Base-by-base conservation (phyloP, 1,284 basidiomycete species). In the Apiotrichum siamense region DNA sequence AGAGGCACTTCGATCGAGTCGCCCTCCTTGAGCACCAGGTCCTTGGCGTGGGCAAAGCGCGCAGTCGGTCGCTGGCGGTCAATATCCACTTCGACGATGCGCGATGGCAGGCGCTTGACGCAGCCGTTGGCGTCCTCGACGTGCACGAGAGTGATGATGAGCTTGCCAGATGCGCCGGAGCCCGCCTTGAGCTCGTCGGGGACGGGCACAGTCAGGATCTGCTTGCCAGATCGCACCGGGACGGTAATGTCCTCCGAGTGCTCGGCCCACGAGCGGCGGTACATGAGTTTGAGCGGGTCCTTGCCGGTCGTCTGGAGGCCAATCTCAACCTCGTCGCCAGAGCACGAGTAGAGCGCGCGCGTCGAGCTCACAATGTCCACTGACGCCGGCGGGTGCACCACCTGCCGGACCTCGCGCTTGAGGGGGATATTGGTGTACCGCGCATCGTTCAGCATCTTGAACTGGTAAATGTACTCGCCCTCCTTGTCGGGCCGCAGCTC, bases 81-180 rank as follows among this genome's bases (percentile, higher is more conserved):
- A n/a, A 97, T 88, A 60, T 90, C 88, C 47, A 96, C 86, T n/a
- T 83, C 80, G 44, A 96, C 75, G 15, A 88, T 87, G 18, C 86
- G 83, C 0, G 85, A 83, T 20, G 83, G 81, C 23, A 97, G 75
- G 18, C 83, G 72, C 36, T 88, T 81, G 64, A 86, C 86, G 73
- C 94, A 97, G 20, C 87, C 86, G 63, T 89, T 89, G 2, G 82
- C 83, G 73, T 97, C 94, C 66, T 89, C 87, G 35, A 97, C 82
- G 60, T 83, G 88, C 51, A 88, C 60, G 47, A 72, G 49, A 2
- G 64, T 56, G 20, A 74, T 61, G 3, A 57, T 49, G 12, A 73
- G 54, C 33, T 55, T 62, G 18, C 73, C 73, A 10, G 63, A 58
- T 6, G 57, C 60, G 10, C 66, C 65, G 7, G 57, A 55, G 13